Percentiles rank a stretch among this genome's conserved stretches.
Evolutionary conservation across 2,329 filamentous ascomycete genomes (phyloP).

Genomic region (Ceratocystis alfenasii): DNA sequence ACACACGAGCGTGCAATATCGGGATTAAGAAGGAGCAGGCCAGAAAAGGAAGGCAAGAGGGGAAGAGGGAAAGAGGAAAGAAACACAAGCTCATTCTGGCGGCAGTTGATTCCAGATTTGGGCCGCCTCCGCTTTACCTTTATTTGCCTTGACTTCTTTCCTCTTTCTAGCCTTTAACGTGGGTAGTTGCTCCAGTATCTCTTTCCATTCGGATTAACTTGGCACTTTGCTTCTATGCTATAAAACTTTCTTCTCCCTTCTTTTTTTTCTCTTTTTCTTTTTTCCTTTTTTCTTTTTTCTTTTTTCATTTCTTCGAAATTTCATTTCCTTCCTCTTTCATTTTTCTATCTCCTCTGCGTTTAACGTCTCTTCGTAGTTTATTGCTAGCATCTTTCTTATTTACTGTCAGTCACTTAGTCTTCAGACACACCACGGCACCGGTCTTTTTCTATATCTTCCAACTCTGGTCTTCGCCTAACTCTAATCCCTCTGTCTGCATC

Average conservation of each 20-base stretch:
- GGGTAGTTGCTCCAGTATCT: slow-evolving; percentile 1
- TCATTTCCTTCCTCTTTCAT: neutral
- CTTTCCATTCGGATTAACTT: neutral
- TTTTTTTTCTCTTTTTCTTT: neutral
- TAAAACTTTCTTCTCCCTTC: slow-evolving; percentile 4
- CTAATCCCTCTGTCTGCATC: neutral
- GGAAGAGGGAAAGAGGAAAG: neutral
- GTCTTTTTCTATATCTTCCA: too few relatives aligned
- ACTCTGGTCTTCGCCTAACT: too few relatives aligned
- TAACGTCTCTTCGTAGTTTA: too few relatives aligned
- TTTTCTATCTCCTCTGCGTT: neutral
- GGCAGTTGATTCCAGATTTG: slow-evolving; percentile 2
- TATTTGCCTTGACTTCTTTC: neutral
- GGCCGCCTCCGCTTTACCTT: neutral
- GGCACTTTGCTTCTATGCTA: neutral
- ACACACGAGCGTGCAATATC: neutral
- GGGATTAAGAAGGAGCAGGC: slow-evolving; percentile 9
- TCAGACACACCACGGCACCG: too few relatives aligned
- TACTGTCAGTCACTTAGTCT: too few relatives aligned
- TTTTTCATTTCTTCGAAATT: neutral
- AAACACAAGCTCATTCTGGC: neutral
- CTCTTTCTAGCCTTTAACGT: neutral
- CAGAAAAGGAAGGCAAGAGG: neutral
- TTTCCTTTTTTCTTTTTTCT: neutral
- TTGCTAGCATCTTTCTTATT: too few relatives aligned